phyloP scores from a whole-genome alignment of 129 eudicot species.

The Artemisia argyi region DNA sequence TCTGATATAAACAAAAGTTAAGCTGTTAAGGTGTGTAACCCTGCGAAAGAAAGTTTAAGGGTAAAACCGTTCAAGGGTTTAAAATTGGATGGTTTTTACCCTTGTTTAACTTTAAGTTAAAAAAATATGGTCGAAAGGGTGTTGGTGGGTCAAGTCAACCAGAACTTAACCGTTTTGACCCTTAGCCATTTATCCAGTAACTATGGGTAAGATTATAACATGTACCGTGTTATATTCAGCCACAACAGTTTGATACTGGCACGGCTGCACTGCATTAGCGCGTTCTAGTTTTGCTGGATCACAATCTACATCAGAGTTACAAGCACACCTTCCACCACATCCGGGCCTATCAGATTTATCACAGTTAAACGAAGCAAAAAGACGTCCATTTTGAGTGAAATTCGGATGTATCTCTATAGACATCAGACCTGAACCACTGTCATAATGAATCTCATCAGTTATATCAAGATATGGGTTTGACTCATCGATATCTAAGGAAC shows the following conservation, averaged over 20 bases:
- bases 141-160: too few species aligned
- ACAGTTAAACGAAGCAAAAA: conserved; percentile 75
- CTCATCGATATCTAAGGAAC: conserved; percentile 44
- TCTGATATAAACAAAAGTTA: too few species aligned
- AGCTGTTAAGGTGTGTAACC: too few species aligned
- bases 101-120: too few species aligned
- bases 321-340: conserved; percentile 82
- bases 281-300: conserved; percentile 61
- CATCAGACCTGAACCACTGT: conserved; percentile 66
- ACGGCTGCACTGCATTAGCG: conserved; percentile 65
- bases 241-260: conserved; percentile 73
- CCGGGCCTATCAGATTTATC: conserved; percentile 65
- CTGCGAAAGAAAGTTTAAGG: too few species aligned
- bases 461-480: conserved; percentile 61
- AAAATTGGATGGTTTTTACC: too few species aligned
- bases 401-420: conserved; percentile 82
- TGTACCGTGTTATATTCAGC: conserved; percentile 67
- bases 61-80: too few species aligned
- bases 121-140: too few species aligned
- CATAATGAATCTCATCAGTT: conserved; percentile 65
- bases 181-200: not conserved
- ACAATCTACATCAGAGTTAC: conserved; percentile 78
- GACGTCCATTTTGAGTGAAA: conserved; percentile 65
- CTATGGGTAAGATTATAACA: too few species aligned
- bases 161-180: not conserved